Evolutionary conservation across 1,284 basidiomycete genomes (phyloP), one percentile per base, ranked within the genome.

Genomic region (Chalciporus sp.): DNA sequence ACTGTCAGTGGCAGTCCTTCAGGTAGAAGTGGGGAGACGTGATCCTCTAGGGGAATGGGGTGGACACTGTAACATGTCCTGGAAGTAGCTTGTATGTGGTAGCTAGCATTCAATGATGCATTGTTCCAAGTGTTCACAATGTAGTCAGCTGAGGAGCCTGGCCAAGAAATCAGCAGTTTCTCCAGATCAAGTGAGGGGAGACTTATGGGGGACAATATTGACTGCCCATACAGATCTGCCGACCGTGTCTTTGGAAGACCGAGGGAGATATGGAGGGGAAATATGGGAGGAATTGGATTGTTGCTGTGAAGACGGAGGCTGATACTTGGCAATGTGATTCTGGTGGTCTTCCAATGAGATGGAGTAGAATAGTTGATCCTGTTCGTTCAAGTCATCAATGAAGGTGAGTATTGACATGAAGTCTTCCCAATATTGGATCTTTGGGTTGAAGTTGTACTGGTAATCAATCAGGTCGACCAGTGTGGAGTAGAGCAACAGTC

Each of bases 391-490:
- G 10, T 48, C 12, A 11, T 5, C 9, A 8, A 29, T 8, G 47
- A 41, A 48, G 26, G 47, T 20, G 16, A 48, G 37, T n/a, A 7
- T 41, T 11, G 47, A 41, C 16, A 48, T 7, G 17, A 48, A 29
- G 37, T 48, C 27, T 23, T 48, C 37, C 47, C 26, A 48, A n/a
- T 48, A 48, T 26, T 29, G 37, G 4, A 48, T 48, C 26, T 48
- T 48, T 14, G 23, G 35, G 37, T 48, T 19, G 37, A 28, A 17
- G 10, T 41, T 10, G 27, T 48, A 48, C 20, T 48, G 47, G 20
- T 28, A 48, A 41, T 48, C 39, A 5, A 48, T 20, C 9, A 48
- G 27, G 1, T 41, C 31, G n/a, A 48, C 29, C n/a, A 48, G 37
- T 11, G 7, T 41, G 6, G 39, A 16, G 26, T 41, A 48, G 8